Conservation (phyloP, 768 basidiomycete species). For the Boletus speciosus region DNA sequence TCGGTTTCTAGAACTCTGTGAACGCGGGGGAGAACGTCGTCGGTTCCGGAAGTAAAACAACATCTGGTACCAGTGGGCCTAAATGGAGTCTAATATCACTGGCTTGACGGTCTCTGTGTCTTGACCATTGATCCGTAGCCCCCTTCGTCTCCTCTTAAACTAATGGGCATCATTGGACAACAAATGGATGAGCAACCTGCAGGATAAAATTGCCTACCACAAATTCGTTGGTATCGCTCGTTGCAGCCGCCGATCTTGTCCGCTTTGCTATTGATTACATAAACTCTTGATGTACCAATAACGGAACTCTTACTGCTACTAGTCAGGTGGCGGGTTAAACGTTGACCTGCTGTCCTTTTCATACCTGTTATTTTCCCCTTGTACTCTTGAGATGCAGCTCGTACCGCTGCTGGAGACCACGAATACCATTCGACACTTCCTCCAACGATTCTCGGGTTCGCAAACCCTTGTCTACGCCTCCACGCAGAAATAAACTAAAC, state of each 20-base stretch:
- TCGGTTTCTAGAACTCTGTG: not conserved
- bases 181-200: not conserved
- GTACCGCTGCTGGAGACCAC: no score
- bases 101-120: not conserved
- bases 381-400: no score
- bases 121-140: constrained; percentile 3
- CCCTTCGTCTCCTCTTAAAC: constrained; percentile 28
- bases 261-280: no score
- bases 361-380: not conserved
- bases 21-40: not conserved
- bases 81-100: not conserved
- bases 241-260: not conserved
- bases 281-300: no score
- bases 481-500: not conserved
- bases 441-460: not conserved
- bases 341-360: no score
- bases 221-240: constrained; percentile 16
- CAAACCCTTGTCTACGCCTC: no score
- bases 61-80: constrained; percentile 13
- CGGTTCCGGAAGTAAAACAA: constrained; percentile 14
- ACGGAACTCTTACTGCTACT: not conserved
- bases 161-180: not conserved
- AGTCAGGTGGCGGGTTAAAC: no score
- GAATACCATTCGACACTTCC: not conserved
- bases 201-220: constrained; percentile 18